These are phyloP conservation scores for Phytophthora podocarpi DNA, from an alignment of 352 stramenopile species.

Conservation along the genomic window DNA sequence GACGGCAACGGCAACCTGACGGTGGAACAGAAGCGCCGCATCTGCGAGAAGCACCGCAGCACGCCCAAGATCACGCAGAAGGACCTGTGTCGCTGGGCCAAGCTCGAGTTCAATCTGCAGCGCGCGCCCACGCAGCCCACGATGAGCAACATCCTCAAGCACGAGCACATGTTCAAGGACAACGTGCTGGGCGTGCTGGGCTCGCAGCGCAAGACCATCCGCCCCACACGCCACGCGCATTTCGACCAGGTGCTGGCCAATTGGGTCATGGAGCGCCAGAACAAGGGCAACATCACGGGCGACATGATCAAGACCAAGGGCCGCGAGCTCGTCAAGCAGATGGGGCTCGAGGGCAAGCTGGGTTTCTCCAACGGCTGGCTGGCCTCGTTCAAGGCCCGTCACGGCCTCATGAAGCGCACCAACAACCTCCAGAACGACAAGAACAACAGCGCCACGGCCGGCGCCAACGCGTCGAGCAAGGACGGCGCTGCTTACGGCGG, in stretches of 20 bases:
- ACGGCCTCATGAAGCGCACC: conserved; percentile 77
- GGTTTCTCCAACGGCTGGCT: conserved; percentile 90
- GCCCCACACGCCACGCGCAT: conserved; percentile 71
- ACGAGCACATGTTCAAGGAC: conserved; percentile 88
- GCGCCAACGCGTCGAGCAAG: conserved; percentile 1
- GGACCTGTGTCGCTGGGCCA: conserved; percentile 86
- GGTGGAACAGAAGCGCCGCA: conserved; percentile 88
- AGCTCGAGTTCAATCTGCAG: conserved; percentile 89
- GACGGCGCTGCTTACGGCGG: conserved; percentile 35
- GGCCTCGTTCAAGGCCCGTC: conserved; percentile 83
- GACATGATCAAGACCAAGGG: conserved; percentile 90
- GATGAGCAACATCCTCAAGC: conserved; percentile 88
- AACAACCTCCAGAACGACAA: conserved; percentile 52
- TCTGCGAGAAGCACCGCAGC: conserved; percentile 86
- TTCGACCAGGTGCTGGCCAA: conserved; percentile 88
- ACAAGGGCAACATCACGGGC: conserved; percentile 88
- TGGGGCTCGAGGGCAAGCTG: conserved; percentile 81
- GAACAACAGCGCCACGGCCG: not conserved
- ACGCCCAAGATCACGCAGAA: conserved; percentile 91
- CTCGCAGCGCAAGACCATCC: conserved; percentile 85
- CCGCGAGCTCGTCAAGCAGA: conserved; percentile 82
- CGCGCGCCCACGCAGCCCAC: conserved; percentile 82
- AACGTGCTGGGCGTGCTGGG: conserved; percentile 80
- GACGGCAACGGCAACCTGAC: conserved; percentile 83
- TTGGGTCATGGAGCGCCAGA: conserved; percentile 90